Base-by-base conservation (phyloP, 176 grass and related monocot genomes). In the Oryza meridionalis region DNA sequence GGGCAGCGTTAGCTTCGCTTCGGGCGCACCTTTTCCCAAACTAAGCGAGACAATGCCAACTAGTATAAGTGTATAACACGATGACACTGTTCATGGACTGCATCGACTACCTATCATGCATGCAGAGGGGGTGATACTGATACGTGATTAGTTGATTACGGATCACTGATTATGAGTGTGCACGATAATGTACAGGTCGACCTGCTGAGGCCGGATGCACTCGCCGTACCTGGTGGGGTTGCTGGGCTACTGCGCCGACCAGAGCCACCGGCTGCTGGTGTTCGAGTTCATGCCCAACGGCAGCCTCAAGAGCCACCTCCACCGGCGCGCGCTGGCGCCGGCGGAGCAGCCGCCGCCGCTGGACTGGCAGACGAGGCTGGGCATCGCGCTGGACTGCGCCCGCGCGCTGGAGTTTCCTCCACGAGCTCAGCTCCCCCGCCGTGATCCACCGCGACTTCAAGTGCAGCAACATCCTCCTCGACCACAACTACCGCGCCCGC, bases 371-470 rank as follows among this genome's bases (percentile, higher is more conserved):
- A 96, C 86, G 51, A 68, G 97, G 71, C 88, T 99, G 51, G 84
- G 86, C 77, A 99, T 99, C 80, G 93, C 91, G 62, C 88, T 99
- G 49, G 97, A 99, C 79, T 99, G 91, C 49, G 93, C 93, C 53
- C 91, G 88, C 32, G 97, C 79, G 53, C 93, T 99, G 7, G 96
- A 99, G 82, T 99, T n/a, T 94, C 84, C 90, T 99, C 8, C 96
- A 99, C 44, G 96, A 99, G 89, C 84, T 89, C 85, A 90, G 73
- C 79, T 77, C 61, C 2, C 93, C 93, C n/a, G 89, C 93, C 15
- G 91, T 99, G 67, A 99, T 99, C 80, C 97, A 99, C 90, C 86
- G 97, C 65, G 97, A 96, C 83, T 96, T 99, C 90, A 99, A 94
- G 44, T 91, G 91, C 79, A 55, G 90, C 86, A 99, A 99, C 80